phyloP scores from a whole-genome alignment of 2,329 filamentous ascomycete species.

The Pseudocercospora vitis region DNA sequence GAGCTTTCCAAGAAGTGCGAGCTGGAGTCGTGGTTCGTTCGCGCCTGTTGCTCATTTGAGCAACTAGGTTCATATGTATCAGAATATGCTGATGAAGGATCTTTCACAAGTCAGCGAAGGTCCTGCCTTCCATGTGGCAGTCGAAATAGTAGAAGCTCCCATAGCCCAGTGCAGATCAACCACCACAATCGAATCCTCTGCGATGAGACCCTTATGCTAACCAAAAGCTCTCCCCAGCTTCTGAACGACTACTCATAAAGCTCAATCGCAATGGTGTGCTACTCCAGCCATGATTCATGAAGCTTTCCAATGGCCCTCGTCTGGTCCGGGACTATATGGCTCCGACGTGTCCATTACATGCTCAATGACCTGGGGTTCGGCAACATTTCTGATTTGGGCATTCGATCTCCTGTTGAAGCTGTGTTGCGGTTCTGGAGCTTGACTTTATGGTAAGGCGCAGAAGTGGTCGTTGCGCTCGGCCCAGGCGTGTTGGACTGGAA shows the following conservation, averaged over 20 bases:
- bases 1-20: constrained; percentile 52
- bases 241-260: constrained; percentile 58
- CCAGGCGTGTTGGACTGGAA: constrained; percentile 54
- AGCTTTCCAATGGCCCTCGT: neutral
- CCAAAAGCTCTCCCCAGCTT: constrained; percentile 16
- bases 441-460: constrained; percentile 41
- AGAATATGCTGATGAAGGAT: too few species aligned
- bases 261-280: constrained; percentile 58
- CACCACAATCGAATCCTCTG: too few species aligned
- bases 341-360: constrained; percentile 58
- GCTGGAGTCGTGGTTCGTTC: constrained; percentile 46
- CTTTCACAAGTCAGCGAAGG: constrained; percentile 51
- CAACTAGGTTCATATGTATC: too few species aligned
- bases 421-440: neutral
- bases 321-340: constrained; percentile 47
- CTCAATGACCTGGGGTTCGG: constrained; percentile 49
- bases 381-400: constrained; percentile 43
- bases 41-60: too few species aligned
- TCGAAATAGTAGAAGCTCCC: constrained; percentile 52
- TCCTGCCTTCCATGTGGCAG: constrained; percentile 49
- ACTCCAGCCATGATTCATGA: too few species aligned
- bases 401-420: constrained; percentile 27
- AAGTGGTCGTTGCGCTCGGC: constrained; percentile 58
- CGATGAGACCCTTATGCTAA: too few species aligned
- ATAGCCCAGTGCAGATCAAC: constrained; percentile 26